Evolutionary conservation across 192 early-diverging fungal species (phyloP).

Genomic region (Podila epigama): DNA sequence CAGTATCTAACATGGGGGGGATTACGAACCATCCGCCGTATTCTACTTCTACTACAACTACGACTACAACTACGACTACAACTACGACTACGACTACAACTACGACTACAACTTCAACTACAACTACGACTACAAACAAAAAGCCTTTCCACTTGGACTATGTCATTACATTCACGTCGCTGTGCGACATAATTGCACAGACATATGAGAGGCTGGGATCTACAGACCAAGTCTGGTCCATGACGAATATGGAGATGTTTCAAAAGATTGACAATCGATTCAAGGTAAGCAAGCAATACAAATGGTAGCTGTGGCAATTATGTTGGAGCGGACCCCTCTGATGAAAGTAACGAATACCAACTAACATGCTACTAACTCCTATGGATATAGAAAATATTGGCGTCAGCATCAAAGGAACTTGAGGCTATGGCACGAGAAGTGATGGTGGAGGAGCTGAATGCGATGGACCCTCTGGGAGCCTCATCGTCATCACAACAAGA

Average conservation of each 20-base stretch:
- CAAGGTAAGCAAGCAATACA: constrained; percentile 25
- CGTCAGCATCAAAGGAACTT: constrained; percentile 34
- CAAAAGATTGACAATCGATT: constrained; percentile 40
- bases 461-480: constrained; percentile 27
- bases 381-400: constrained; percentile 32
- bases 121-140: background rate
- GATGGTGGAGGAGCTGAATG: constrained; percentile 34
- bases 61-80: too few relatives aligned
- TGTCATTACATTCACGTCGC: constrained; percentile 35
- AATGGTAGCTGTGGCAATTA: too few relatives aligned
- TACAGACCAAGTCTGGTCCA: constrained; percentile 17
- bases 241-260: constrained; percentile 29
- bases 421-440: constrained; percentile 34
- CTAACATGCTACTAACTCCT: background rate
- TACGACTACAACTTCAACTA: too few relatives aligned
- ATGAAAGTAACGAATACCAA: too few relatives aligned
- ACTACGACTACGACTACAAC: too few relatives aligned
- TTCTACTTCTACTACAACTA: too few relatives aligned
- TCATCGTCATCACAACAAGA: background rate
- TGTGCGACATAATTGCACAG: constrained; percentile 43
- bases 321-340: too few relatives aligned
- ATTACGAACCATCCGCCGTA: too few relatives aligned
- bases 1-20: too few relatives aligned
- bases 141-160: constrained; percentile 41
- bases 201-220: constrained; percentile 22